Base-by-base conservation (phyloP, 768 basidiomycete genomes). In the Paxillus ammoniavirescens region DNA sequence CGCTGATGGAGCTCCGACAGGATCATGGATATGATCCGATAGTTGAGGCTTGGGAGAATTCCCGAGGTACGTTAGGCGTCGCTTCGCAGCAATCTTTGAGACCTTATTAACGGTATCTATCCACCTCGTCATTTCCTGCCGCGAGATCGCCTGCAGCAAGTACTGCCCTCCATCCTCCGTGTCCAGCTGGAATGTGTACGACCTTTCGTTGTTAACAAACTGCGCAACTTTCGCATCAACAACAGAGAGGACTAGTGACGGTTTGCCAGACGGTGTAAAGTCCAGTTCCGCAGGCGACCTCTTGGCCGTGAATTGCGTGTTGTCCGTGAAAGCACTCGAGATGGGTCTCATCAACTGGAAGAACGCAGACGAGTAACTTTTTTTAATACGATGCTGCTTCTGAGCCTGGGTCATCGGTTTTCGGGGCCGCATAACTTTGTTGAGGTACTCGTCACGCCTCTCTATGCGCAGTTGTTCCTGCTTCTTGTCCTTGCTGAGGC, bases 81-180 rank as follows among this genome's bases (percentile, higher is more conserved):
- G 80, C 65, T 89, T 86, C 23, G 89, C 87, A 38, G 87, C 86
- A 52, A 80, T 80, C 61, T 83, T 86, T 23, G 89, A 82, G 38
- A 89, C 82, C 36, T 82, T 78, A 36, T 78, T 79, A 57, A 94
- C 84, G 23, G 82, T 85, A 15, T 86, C 83, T 49, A 91, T 77
- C 92, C 92, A 94, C 60, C 78, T 83, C 50, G 67, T 73, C 83
- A 91, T 85, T 59, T 92, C 91, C 37, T 77, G 75, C 65, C 79
- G 82, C 60, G 79, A 83, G 35, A 81, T 68, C 1, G 89, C 86
- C 66, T 94, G 92, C 14, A 93, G 71, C 33, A 92, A 68, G 62
- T 91, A 91, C 62, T 86, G 86, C 0, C 89, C 91, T 8, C 92
- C 92, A 63, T 93, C 91, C 65, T 93, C 92, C 0, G 91, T 89